phyloP scores from a whole-genome alignment of 2,329 filamentous ascomycete genomes.

The Clarireedia paspali region DNA sequence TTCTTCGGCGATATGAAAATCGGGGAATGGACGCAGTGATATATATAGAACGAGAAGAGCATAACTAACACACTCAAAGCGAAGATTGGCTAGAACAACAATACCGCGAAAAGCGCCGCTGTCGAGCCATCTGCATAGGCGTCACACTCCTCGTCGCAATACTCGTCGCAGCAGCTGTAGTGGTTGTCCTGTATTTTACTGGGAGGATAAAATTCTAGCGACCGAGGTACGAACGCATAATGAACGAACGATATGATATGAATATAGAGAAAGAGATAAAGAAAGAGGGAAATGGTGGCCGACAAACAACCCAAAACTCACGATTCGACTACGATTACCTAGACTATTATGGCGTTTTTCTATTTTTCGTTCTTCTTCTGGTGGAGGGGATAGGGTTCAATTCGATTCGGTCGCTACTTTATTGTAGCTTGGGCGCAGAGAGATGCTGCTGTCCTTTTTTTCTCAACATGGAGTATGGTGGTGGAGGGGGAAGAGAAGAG shows the following conservation, averaged over 20 bases:
- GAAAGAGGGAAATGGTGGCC: neutral
- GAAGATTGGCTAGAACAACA: constrained; percentile 29
- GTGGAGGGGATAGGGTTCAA: too few relatives aligned
- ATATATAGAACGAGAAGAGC: neutral
- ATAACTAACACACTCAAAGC: constrained; percentile 9
- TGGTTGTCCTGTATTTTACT: constrained; percentile 25
- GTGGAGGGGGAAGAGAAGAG: too few relatives aligned
- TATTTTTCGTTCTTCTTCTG: too few relatives aligned
- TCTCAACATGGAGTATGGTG: too few relatives aligned
- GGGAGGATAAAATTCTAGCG: constrained; percentile 4
- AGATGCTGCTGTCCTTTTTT: too few relatives aligned
- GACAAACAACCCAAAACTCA: neutral
- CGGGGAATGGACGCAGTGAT: too few relatives aligned
- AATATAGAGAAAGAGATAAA: neutral
- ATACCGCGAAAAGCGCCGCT: constrained; percentile 25
- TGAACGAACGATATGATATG: neutral
- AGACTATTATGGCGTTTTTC: too few relatives aligned
- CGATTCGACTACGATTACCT: neutral
- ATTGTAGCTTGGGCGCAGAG: too few relatives aligned
- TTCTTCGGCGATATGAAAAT: neutral
- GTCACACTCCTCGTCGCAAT: constrained; percentile 20
- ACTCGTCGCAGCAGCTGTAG: constrained; percentile 18
- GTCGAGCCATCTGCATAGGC: constrained; percentile 17
- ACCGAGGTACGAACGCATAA: neutral
- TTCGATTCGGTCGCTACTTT: too few relatives aligned